Percentiles rank a stretch among this genome's conserved stretches.
Conservation (phyloP, 106 monocot species). For the Chionographis japonica region DNA sequence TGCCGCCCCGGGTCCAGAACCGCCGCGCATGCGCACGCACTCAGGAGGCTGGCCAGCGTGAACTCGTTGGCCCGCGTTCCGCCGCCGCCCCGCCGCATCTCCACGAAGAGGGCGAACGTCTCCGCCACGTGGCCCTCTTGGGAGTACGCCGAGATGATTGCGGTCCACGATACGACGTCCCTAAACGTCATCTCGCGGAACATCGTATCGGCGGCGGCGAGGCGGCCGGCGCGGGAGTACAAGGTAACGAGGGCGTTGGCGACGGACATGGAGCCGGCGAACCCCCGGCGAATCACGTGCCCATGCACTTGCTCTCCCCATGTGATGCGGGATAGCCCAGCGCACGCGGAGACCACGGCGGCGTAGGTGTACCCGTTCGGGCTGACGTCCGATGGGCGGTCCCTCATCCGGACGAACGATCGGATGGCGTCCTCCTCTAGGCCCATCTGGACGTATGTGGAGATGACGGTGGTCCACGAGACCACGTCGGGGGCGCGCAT, state of each 20-base stretch:
- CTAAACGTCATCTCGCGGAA: constrained; percentile 41
- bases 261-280: constrained; percentile 30
- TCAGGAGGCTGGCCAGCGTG: constrained; percentile 60
- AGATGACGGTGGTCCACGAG: constrained; percentile 71
- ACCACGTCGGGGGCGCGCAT: constrained; percentile 54
- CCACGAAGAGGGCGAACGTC: constrained; percentile 39
- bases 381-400: constrained; percentile 1
- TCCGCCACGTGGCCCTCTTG: constrained; percentile 39
- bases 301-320: constrained; percentile 75
- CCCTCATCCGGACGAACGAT: constrained; percentile 42
- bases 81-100: constrained; percentile 29
- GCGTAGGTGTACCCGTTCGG: constrained; percentile 83
- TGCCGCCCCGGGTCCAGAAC: constrained; percentile 59
- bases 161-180: constrained; percentile 78
- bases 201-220: constrained; percentile 28
- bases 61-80: constrained; percentile 49
- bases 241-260: constrained; percentile 67
- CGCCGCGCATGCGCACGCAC: constrained; percentile 47
- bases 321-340: constrained; percentile 13
- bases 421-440: constrained; percentile 34
- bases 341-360: constrained; percentile 48
- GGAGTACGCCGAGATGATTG: constrained; percentile 59
- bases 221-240: constrained; percentile 42
- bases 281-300: constrained; percentile 20
- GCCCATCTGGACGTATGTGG: constrained; percentile 48